Evolutionary conservation across 306 rosid species (phyloP).

Genomic region (Vigna angularis): DNA sequence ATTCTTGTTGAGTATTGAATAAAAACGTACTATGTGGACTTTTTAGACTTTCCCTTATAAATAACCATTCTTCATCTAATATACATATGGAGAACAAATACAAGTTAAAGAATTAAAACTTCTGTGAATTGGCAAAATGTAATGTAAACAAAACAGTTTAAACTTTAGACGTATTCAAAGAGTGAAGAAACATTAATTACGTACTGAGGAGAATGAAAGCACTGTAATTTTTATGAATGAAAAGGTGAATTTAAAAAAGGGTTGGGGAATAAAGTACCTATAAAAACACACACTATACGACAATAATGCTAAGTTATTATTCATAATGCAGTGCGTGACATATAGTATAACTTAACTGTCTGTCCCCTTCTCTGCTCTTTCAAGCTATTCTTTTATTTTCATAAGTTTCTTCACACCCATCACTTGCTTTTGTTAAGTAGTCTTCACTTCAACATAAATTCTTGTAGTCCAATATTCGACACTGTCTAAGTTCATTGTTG

Average conservation of each 20-base stretch:
- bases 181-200: background rate
- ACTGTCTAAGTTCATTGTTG: too few species aligned
- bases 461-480: background rate
- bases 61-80: background rate
- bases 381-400: slow-evolving; percentile 12
- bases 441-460: background rate
- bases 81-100: too few species aligned
- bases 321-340: background rate
- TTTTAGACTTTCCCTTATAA: background rate
- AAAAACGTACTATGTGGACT: background rate
- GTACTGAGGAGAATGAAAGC: background rate
- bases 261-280: background rate
- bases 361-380: slow-evolving; percentile 26
- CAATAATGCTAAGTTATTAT: slow-evolving; percentile 11
- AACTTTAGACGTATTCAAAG: background rate
- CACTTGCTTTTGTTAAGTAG: slow-evolving; percentile 5
- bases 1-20: slow-evolving; percentile 19
- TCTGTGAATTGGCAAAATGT: background rate
- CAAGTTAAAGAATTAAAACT: background rate
- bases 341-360: slow-evolving; percentile 3
- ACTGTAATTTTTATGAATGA: background rate
- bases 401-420: background rate
- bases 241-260: background rate
- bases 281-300: slow-evolving; percentile 1
- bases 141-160: background rate